Evolutionary conservation across 257 asterid species (phyloP).

Genomic region (Gardenia jasminoides): DNA sequence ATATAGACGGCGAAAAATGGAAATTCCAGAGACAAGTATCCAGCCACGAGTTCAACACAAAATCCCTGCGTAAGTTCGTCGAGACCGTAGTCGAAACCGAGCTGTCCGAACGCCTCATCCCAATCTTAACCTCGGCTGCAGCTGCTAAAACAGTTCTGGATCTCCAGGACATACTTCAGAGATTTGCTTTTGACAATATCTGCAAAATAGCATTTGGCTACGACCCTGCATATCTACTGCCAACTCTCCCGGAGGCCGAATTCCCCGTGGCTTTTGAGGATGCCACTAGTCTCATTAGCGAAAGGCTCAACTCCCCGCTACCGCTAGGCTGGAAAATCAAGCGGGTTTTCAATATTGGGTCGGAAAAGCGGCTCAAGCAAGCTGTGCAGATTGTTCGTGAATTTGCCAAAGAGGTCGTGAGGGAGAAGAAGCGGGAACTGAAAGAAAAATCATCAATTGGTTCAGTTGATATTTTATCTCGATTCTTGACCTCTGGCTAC

Average conservation of each 20-base stretch:
- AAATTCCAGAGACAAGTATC: constrained; percentile 57
- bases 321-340: constrained; percentile 50
- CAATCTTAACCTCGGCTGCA: constrained; percentile 26
- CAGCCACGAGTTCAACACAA: constrained; percentile 59
- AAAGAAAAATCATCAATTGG: constrained; percentile 14
- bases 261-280: constrained; percentile 52
- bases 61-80: constrained; percentile 52
- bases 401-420: constrained; percentile 41
- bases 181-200: constrained; percentile 68
- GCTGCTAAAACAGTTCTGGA: constrained; percentile 28
- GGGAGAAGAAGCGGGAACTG: constrained; percentile 37
- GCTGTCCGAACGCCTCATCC: constrained; percentile 42
- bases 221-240: constrained; percentile 53
- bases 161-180: constrained; percentile 57
- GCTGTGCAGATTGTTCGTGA: constrained; percentile 28
- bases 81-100: constrained; percentile 54
- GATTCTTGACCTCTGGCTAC: constrained; percentile 49
- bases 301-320: constrained; percentile 31
- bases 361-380: constrained; percentile 37
- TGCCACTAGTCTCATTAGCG: constrained; percentile 26
- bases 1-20: constrained; percentile 58
- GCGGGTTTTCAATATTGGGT: constrained; percentile 37
- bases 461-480: constrained; percentile 50
- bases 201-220: constrained; percentile 63
- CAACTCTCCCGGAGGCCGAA: constrained; percentile 40